Base-by-base conservation (phyloP, 768 basidiomycete species). In the Lactifluus piperatus region DNA sequence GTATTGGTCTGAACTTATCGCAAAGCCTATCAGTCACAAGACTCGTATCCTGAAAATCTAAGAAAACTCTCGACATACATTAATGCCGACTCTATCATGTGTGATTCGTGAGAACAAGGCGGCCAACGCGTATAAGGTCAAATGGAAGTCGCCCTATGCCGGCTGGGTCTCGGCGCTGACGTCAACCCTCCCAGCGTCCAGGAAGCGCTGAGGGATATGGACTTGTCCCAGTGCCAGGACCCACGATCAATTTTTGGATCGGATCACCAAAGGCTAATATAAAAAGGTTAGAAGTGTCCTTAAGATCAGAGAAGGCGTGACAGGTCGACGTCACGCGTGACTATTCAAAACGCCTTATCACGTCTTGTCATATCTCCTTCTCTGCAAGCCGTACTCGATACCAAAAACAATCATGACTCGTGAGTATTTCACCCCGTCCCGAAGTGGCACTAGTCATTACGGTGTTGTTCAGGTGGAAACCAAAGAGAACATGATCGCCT, bases 401-500 rank as follows among this genome's bases (percentile, higher is more conserved):
- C 44, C 22, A 18, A 24, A 36, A 41, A 43, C 44, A 36, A 41
- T 49, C 53, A 65, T 65, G 64, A 64, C 64, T 20, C 64, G 64
- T 65, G 43, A 51, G 62, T 54, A 16, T n/a, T 18, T 26, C 11
- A 29, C 30, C 46, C 22, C 5, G 8, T 37, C 18, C 16, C 20
- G 14, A 6, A 47, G 43, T 24, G 1, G 10, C 20, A 2, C 36
- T 48, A 11, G 62, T n/a, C n/a, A n/a, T 41, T 48, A 44, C 18
- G 27, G 14, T 20, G 22, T 39, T 16, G 27, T 27, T 44, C 66
- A 91, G 89, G 89, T 67, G 89, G 89, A 65, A 89, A 91, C 69
- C 88, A 91, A 71, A 81, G 89, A 53, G 89, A 91, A 7, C 77
- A 73, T 71, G 89, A 86, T 71, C 86, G 89, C 64, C 71, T 73